Conservation (phyloP, 2,329 filamentous ascomycete genomes). For the Claviceps digitariae region DNA sequence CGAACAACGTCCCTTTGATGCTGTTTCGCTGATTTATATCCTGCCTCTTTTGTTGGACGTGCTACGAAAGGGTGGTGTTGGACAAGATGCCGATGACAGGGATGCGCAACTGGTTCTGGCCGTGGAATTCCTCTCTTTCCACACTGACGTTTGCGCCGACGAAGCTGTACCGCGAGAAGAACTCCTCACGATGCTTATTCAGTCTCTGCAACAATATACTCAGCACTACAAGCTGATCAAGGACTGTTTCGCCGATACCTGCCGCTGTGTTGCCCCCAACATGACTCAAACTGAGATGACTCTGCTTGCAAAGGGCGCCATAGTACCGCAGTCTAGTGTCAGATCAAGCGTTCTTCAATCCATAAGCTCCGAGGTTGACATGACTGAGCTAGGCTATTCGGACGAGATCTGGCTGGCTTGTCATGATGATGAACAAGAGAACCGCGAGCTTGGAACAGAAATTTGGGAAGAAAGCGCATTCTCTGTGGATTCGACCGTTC, state of each 20-base stretch:
- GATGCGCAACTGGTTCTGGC: slow-evolving; percentile 85
- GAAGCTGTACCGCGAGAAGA: slow-evolving; percentile 62
- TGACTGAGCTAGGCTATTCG: slow-evolving; percentile 75
- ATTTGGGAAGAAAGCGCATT: slow-evolving; percentile 96
- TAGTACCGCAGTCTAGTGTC: slow-evolving; percentile 67
- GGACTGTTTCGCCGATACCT: slow-evolving; percentile 79
- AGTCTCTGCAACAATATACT: slow-evolving; percentile 74
- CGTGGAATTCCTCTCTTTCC: slow-evolving; percentile 77
- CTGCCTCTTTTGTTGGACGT: slow-evolving; percentile 71
- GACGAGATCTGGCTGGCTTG: slow-evolving; percentile 89
- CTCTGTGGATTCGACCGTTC: slow-evolving; percentile 49
- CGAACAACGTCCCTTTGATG: slow-evolving; percentile 89
- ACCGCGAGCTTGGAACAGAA: slow-evolving; percentile 65
- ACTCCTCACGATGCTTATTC: slow-evolving; percentile 57
- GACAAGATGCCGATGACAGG: slow-evolving; percentile 57
- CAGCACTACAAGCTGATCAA: slow-evolving; percentile 94
- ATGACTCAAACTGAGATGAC: slow-evolving; percentile 60
- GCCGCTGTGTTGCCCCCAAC: slow-evolving; percentile 71
- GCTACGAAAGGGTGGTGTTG: slow-evolving; percentile 66
- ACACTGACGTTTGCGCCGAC: slow-evolving; percentile 68
- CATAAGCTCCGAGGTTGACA: slow-evolving; percentile 81
- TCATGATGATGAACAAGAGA: slow-evolving; percentile 83
- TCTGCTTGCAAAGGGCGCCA: slow-evolving; percentile 63
- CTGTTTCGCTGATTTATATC: slow-evolving; percentile 75
- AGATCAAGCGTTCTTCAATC: slow-evolving; percentile 76